A percentile compares a stretch with the other conserved stretches of the same genome.
Evolutionary conservation across 139 green algal genomes (phyloP).

Genomic region (Chlamydomonas sp.): DNA sequence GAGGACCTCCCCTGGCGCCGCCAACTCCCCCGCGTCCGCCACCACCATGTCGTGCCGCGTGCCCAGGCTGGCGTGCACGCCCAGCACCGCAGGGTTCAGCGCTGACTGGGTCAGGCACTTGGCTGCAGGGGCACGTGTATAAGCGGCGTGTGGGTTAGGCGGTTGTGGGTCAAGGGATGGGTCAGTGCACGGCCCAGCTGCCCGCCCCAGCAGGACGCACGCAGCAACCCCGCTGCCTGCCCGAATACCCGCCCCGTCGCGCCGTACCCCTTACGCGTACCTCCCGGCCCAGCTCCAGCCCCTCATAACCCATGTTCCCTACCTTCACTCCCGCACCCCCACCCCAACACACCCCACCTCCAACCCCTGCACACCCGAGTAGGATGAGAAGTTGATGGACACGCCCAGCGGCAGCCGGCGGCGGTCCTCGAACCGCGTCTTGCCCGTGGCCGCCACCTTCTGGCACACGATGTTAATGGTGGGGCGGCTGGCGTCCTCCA

Average conservation of each 20-base stretch:
- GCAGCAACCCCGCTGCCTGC: too few relatives aligned
- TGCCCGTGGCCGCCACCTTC: conserved; percentile 50
- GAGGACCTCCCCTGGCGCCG: conserved; percentile 47
- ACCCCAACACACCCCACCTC: conserved; percentile 21
- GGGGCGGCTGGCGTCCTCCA: conserved; percentile 38
- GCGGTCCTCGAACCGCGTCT: conserved; percentile 77
- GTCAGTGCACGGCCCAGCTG: too few relatives aligned
- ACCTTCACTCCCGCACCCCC: background rate
- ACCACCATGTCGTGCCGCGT: conserved; percentile 23
- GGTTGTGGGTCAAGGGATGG: too few relatives aligned
- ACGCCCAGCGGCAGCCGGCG: conserved; percentile 68
- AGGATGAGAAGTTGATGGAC: conserved; percentile 69
- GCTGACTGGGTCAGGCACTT: too few relatives aligned
- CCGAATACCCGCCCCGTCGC: too few relatives aligned
- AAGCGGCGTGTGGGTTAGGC: too few relatives aligned
- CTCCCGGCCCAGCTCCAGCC: too few relatives aligned
- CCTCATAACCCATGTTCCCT: background rate
- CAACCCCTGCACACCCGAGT: conserved; percentile 58
- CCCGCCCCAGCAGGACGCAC: too few relatives aligned
- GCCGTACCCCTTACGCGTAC: too few relatives aligned
- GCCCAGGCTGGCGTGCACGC: background rate
- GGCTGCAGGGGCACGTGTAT: too few relatives aligned
- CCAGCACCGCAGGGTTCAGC: too few relatives aligned
- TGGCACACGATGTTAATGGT: conserved; percentile 72
- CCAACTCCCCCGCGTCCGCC: conserved; percentile 6